Conservation (phyloP, 805 yeast species). For the Cyberlindnera xylosilytica region DNA sequence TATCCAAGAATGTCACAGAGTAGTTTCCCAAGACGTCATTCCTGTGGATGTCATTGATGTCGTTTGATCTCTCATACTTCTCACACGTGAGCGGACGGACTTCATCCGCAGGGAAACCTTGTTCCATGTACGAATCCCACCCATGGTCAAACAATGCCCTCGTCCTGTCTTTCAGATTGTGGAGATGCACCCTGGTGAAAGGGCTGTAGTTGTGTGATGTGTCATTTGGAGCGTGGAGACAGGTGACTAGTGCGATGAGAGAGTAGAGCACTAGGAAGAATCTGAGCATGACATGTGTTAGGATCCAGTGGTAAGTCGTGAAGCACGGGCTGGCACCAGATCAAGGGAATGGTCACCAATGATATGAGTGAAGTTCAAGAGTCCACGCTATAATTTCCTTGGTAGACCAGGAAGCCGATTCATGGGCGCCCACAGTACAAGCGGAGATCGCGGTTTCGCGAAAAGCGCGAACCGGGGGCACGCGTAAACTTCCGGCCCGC, state of each 20-base stretch:
- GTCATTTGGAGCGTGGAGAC: background rate
- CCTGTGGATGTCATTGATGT: slow-evolving; percentile 51
- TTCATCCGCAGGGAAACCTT: slow-evolving; percentile 83
- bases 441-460: too few species aligned
- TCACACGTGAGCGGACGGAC: slow-evolving; percentile 70
- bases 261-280: background rate
- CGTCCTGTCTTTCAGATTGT: slow-evolving; percentile 42
- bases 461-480: background rate
- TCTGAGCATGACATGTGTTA: background rate
- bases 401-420: too few species aligned
- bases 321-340: background rate
- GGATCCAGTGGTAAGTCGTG: background rate
- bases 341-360: too few species aligned
- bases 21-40: slow-evolving; percentile 88
- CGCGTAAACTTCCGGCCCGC: background rate
- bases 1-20: slow-evolving; percentile 74
- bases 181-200: slow-evolving; percentile 29
- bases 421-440: too few species aligned
- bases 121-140: slow-evolving; percentile 61
- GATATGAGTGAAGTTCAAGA: too few species aligned
- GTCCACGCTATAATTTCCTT: too few species aligned
- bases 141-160: slow-evolving; percentile 65
- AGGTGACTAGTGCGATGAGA: background rate
- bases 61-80: slow-evolving; percentile 62
- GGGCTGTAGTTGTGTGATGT: slow-evolving; percentile 6